Conservation (phyloP, 2,329 filamentous ascomycete species). For the Epichloe aotearoae region DNA sequence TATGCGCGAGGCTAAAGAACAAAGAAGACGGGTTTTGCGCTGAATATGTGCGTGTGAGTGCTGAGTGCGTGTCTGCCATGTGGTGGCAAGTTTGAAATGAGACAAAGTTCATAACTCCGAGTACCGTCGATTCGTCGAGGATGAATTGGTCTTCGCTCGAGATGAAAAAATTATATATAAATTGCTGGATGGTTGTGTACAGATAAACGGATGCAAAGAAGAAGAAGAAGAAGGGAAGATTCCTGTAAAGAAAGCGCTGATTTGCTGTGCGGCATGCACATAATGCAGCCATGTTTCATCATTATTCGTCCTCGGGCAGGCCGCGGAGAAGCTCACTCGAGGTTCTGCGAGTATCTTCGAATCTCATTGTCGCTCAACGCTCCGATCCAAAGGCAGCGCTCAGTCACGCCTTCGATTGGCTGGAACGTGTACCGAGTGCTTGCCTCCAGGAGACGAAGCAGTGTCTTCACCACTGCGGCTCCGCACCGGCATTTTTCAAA, state of each 20-base stretch:
- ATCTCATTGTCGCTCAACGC: conserved; percentile 65
- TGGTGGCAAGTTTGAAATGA: not conserved
- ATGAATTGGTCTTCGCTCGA: not conserved
- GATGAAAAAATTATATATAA: not conserved
- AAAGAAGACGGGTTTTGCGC: not conserved
- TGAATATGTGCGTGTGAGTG: not conserved
- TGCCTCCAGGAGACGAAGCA: conserved; percentile 65
- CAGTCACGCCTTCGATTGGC: conserved; percentile 63
- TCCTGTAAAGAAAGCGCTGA: too few relatives aligned
- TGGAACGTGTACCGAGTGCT: conserved; percentile 63
- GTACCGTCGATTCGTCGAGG: not conserved
- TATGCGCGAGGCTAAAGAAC: not conserved
- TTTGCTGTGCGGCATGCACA: not conserved
- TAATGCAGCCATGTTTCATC: too few relatives aligned
- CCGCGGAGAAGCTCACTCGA: conserved; percentile 23
- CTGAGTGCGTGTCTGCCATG: not conserved
- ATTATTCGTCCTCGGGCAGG: too few relatives aligned
- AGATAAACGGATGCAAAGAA: too few relatives aligned
- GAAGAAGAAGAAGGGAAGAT: too few relatives aligned
- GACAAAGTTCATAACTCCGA: too few relatives aligned
- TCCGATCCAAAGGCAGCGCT: conserved; percentile 76
- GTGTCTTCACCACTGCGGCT: conserved; percentile 65
- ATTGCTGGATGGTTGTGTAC: too few relatives aligned
- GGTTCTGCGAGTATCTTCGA: conserved; percentile 34
- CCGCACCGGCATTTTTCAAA: conserved; percentile 71